phyloP scores from a whole-genome alignment of 768 basidiomycete species.

The Suillus variegatus region DNA sequence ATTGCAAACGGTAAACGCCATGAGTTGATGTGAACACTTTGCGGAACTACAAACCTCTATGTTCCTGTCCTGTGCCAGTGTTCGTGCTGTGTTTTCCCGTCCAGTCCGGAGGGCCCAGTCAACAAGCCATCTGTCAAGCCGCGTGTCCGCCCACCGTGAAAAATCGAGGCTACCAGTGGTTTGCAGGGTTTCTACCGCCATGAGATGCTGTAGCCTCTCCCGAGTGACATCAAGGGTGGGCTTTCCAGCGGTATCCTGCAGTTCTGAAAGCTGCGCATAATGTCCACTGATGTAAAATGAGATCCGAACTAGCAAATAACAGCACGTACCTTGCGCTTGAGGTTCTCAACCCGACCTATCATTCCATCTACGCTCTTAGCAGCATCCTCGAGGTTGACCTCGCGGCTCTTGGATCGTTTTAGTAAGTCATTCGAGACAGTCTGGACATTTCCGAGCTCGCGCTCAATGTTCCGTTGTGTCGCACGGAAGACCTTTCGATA shows the following conservation, averaged over 20 bases:
- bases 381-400: conserved; percentile 49
- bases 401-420: conserved; percentile 41
- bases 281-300: conserved; percentile 17
- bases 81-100: conserved; percentile 73
- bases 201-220: conserved; percentile 74
- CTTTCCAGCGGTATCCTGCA: conserved; percentile 45
- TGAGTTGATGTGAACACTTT: background rate
- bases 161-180: conserved; percentile 57
- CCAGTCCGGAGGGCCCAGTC: conserved; percentile 89
- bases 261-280: conserved; percentile 45
- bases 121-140: conserved; percentile 87
- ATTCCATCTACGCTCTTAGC: conserved; percentile 69
- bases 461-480: conserved; percentile 79
- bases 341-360: conserved; percentile 71
- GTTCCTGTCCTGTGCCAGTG: conserved; percentile 71
- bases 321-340: conserved; percentile 81
- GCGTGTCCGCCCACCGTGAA: conserved; percentile 73
- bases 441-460: conserved; percentile 67
- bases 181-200: conserved; percentile 58
- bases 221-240: conserved; percentile 75
- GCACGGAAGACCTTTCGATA: conserved; percentile 86
- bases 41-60: conserved; percentile 64
- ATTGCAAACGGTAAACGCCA: conserved; percentile 4
- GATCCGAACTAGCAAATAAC: conserved; percentile 19
- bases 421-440: conserved; percentile 60